Conservation (phyloP, 192 early-diverging fungal genomes). For the Physocladia obscura region DNA sequence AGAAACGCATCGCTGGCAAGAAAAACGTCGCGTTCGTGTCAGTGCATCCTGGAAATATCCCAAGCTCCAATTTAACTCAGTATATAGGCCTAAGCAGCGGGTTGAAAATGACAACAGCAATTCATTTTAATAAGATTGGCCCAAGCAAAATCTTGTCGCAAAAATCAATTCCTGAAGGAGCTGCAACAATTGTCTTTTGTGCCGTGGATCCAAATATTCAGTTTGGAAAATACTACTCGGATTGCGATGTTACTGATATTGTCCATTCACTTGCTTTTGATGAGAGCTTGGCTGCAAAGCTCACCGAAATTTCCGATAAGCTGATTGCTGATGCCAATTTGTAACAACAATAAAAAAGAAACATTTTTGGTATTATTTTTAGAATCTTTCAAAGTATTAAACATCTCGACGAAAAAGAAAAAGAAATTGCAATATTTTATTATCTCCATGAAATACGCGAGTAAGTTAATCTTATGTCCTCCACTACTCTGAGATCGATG, state of each 20-base stretch:
- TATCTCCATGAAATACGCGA: too few relatives aligned
- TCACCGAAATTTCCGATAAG: slow-evolving; percentile 16
- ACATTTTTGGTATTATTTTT: too few relatives aligned
- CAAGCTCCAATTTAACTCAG: not conserved
- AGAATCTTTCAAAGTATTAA: too few relatives aligned
- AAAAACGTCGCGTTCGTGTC: not conserved
- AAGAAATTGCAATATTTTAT: too few relatives aligned
- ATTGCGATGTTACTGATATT: slow-evolving; percentile 11
- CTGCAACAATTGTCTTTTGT: slow-evolving; percentile 21
- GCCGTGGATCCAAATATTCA: slow-evolving; percentile 30
- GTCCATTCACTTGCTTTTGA: not conserved
- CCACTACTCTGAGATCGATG: too few relatives aligned
- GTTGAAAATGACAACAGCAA: not conserved
- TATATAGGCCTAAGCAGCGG: not conserved
- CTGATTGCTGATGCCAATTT: slow-evolving; percentile 11
- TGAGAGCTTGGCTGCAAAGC: slow-evolving; percentile 20
- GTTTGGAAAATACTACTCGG: slow-evolving; percentile 23
- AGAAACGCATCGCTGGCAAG: not conserved
- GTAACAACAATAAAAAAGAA: too few relatives aligned
- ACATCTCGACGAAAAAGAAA: too few relatives aligned
- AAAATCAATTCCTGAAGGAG: slow-evolving; percentile 26
- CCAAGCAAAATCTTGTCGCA: not conserved
- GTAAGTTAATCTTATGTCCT: too few relatives aligned
- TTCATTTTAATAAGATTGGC: not conserved
- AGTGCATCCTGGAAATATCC: not conserved